Evolutionary conservation across 1,284 basidiomycete species (phyloP).

Genomic region (Tilletia walkeri): DNA sequence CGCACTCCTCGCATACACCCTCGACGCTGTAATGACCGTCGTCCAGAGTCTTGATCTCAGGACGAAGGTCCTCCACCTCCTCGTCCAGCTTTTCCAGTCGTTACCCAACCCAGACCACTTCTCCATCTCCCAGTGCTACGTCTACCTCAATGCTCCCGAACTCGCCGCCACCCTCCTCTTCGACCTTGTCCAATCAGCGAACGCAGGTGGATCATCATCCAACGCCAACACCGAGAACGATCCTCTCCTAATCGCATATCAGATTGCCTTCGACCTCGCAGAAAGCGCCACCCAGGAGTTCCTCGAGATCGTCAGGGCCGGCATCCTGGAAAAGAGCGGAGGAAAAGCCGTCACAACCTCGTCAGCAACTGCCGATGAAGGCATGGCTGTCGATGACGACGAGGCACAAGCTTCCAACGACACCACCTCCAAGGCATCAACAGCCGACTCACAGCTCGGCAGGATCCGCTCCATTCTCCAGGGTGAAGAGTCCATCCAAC

Average conservation of each 20-base stretch:
- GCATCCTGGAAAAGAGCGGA: slow-evolving; percentile 32
- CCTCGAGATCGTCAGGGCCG: slow-evolving; percentile 45
- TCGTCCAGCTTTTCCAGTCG: slow-evolving; percentile 53
- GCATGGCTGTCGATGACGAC: slow-evolving; percentile 31
- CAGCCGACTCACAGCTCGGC: slow-evolving; percentile 33
- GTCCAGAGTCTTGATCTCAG: slow-evolving; percentile 42
- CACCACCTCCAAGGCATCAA: slow-evolving; percentile 26
- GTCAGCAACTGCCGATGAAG: slow-evolving; percentile 25
- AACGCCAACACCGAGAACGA: slow-evolving; percentile 45
- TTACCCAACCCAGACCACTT: slow-evolving; percentile 51
- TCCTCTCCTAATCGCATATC: slow-evolving; percentile 50
- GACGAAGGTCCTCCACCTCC: slow-evolving; percentile 50
- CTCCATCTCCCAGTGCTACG: slow-evolving; percentile 55
- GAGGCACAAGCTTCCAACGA: neutral
- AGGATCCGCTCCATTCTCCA: slow-evolving; percentile 49
- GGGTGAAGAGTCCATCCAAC: slow-evolving; percentile 53
- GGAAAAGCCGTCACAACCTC: slow-evolving; percentile 23
- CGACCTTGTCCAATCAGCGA: slow-evolving; percentile 44
- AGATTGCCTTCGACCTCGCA: slow-evolving; percentile 54
- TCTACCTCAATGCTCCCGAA: slow-evolving; percentile 52
- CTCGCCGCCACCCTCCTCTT: slow-evolving; percentile 46
- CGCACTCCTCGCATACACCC: slow-evolving; percentile 49
- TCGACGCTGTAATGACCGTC: slow-evolving; percentile 52
- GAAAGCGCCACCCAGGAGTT: slow-evolving; percentile 56
- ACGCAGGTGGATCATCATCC: slow-evolving; percentile 35